Conservation (phyloP, 2,329 filamentous ascomycete species). For the Hypoxylon sp. region DNA sequence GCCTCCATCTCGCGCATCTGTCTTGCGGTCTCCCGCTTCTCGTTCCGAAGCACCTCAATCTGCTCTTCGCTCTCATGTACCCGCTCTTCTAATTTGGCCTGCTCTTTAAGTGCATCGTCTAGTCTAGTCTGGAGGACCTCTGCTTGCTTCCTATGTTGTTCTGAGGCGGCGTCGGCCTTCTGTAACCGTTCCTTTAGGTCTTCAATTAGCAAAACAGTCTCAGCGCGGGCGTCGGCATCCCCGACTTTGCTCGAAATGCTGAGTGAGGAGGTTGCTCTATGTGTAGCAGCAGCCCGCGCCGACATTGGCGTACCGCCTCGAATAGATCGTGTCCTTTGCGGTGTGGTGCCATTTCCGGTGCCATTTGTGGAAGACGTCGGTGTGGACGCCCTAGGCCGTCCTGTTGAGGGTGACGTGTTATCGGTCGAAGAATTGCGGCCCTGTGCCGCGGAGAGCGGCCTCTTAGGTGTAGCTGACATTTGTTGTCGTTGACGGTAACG, state of each 20-base stretch:
- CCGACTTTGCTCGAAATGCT: constrained; percentile 63
- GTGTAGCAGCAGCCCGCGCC: constrained; percentile 77
- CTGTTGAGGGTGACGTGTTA: constrained; percentile 58
- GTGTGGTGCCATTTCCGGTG: constrained; percentile 55
- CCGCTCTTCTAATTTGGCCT: constrained; percentile 88
- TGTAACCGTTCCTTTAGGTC: constrained; percentile 87
- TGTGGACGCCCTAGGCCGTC: constrained; percentile 64
- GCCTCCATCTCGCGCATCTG: constrained; percentile 92
- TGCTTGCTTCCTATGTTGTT: constrained; percentile 86
- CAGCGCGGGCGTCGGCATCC: constrained; percentile 82
- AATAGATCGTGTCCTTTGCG: constrained; percentile 75
- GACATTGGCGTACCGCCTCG: constrained; percentile 78
- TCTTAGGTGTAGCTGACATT: constrained; percentile 70
- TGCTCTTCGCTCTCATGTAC: constrained; percentile 89
- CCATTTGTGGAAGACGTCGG: constrained; percentile 63
- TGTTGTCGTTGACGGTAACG: constrained; percentile 33
- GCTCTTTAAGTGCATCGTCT: constrained; percentile 87
- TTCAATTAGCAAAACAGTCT: constrained; percentile 83
- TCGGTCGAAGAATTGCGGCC: constrained; percentile 63
- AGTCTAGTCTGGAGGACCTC: constrained; percentile 88
- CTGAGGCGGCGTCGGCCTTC: constrained; percentile 82
- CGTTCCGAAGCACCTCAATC: constrained; percentile 83
- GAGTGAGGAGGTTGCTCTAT: constrained; percentile 68
- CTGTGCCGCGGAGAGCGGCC: constrained; percentile 65
- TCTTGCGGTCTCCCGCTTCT: constrained; percentile 85